Evolutionary conservation across 192 early-diverging fungal species (phyloP).

Genomic region (Gamsiella multidivaricata): DNA sequence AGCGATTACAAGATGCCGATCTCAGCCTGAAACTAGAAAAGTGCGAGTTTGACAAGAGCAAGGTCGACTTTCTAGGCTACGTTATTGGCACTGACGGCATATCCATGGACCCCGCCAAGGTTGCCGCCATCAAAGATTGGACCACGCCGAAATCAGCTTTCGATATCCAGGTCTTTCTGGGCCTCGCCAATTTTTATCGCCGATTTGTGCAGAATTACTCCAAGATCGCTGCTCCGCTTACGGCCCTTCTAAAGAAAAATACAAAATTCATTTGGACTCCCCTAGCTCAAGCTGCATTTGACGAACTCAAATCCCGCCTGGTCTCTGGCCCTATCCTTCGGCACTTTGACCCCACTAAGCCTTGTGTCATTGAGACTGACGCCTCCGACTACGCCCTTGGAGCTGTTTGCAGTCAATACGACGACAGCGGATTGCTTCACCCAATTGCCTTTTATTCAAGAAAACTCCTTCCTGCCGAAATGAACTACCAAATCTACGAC

Average conservation of each 20-base stretch:
- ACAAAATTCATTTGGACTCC: constrained; percentile 20
- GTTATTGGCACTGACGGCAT: constrained; percentile 15
- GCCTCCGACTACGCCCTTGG: constrained; percentile 55
- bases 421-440: constrained; percentile 2
- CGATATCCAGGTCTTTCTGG: constrained; percentile 48
- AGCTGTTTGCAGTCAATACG: constrained; percentile 48
- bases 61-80: constrained; percentile 37
- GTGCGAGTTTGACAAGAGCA: constrained; percentile 21
- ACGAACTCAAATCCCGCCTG: constrained; percentile 36
- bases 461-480: constrained; percentile 15
- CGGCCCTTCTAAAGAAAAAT: constrained; percentile 40
- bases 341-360: constrained; percentile 33
- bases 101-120: constrained; percentile 24
- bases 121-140: constrained; percentile 24
- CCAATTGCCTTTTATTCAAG: constrained; percentile 32
- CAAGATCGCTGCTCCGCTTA: constrained; percentile 28
- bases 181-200: constrained; percentile 50
- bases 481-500: constrained; percentile 38
- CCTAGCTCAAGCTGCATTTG: constrained; percentile 17
- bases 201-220: constrained; percentile 51
- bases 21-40: constrained; percentile 27
- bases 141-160: constrained; percentile 4
- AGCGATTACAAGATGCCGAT: constrained; percentile 8
- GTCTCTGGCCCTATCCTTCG: constrained; percentile 46
- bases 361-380: constrained; percentile 49